These are phyloP conservation scores for Didymella glomerata DNA, from an alignment of 2,329 filamentous ascomycete genomes.

Conservation along the genomic window DNA sequence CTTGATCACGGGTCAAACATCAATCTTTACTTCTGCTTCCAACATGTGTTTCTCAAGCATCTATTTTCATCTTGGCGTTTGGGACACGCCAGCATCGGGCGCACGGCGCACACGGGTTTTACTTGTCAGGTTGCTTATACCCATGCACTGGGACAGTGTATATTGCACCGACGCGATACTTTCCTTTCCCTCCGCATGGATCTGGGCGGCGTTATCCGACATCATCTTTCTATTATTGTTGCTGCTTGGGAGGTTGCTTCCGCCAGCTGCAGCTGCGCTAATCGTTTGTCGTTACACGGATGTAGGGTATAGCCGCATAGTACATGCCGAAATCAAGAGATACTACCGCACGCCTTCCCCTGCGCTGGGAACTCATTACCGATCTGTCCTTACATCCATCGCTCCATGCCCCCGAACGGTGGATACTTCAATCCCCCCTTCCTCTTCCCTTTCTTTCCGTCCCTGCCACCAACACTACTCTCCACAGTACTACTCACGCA, in stretches of 20 bases:
- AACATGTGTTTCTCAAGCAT: slow-evolving; percentile 2
- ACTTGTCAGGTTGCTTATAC: slow-evolving; percentile 33
- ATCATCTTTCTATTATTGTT: neutral
- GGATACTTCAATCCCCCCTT: slow-evolving; percentile 36
- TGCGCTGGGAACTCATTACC: neutral
- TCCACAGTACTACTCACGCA: slow-evolving; percentile 42
- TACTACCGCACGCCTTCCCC: neutral
- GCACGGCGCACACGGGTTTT: slow-evolving; percentile 8
- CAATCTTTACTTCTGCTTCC: neutral
- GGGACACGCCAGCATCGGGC: slow-evolving; percentile 7
- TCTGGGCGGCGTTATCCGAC: slow-evolving; percentile 3
- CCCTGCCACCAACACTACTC: slow-evolving; percentile 19
- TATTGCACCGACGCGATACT: slow-evolving; percentile 24
- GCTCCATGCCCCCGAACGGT: slow-evolving; percentile 39
- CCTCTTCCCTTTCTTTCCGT: slow-evolving; percentile 12
- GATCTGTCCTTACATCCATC: slow-evolving; percentile 29
- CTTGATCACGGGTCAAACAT: neutral
- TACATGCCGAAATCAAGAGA: slow-evolving; percentile 1
- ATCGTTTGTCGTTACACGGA: slow-evolving; percentile 1
- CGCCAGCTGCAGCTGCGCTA: slow-evolving; percentile 6
- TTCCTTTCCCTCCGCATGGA: slow-evolving; percentile 7
- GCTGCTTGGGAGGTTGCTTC: slow-evolving; percentile 2
- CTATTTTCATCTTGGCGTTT: slow-evolving; percentile 7
- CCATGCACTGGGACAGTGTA: slow-evolving; percentile 39
- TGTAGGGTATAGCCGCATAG: slow-evolving; percentile 6